phyloP scores from a whole-genome alignment of 768 basidiomycete genomes.

The Boletus vinaceobasis region DNA sequence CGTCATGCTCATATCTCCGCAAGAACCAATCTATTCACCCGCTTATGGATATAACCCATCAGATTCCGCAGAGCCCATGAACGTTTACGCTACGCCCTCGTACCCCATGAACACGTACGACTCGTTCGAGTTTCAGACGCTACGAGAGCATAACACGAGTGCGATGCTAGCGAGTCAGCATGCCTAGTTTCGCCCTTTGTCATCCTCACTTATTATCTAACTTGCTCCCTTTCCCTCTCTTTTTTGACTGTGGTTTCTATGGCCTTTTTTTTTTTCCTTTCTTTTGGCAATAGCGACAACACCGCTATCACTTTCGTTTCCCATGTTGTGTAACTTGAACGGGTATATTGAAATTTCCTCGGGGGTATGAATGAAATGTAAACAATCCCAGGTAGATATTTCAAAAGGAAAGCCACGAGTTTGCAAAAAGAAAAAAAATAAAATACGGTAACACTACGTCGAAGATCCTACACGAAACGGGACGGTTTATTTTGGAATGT shows the following conservation, averaged over 20 bases:
- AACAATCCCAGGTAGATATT: constrained; percentile 8
- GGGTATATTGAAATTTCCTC: constrained; percentile 18
- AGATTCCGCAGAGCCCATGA: constrained; percentile 16
- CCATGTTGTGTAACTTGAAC: constrained; percentile 12
- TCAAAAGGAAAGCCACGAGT: neutral
- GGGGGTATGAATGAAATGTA: constrained; percentile 18
- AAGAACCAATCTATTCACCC: constrained; percentile 13
- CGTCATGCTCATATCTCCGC: constrained; percentile 15
- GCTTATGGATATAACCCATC: constrained; percentile 21
- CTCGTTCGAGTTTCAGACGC: constrained; percentile 32
- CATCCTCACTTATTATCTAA: constrained; percentile 24
- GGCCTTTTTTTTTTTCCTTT: neutral
- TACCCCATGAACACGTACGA: constrained; percentile 26
- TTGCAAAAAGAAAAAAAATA: neutral
- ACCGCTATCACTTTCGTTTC: constrained; percentile 10
- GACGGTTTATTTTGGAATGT: neutral
- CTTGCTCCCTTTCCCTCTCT: constrained; percentile 4
- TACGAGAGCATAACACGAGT: constrained; percentile 27
- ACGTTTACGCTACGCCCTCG: constrained; percentile 15
- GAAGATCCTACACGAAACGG: constrained; percentile 4
- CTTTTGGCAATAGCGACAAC: constrained; percentile 5
- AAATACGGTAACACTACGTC: neutral
- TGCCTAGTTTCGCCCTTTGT: constrained; percentile 8
- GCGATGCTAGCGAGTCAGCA: constrained; percentile 19
- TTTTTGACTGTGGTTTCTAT: constrained; percentile 4